phyloP scores from a whole-genome alignment of 768 basidiomycete genomes.

The Naganishia vaughanmartiniae region DNA sequence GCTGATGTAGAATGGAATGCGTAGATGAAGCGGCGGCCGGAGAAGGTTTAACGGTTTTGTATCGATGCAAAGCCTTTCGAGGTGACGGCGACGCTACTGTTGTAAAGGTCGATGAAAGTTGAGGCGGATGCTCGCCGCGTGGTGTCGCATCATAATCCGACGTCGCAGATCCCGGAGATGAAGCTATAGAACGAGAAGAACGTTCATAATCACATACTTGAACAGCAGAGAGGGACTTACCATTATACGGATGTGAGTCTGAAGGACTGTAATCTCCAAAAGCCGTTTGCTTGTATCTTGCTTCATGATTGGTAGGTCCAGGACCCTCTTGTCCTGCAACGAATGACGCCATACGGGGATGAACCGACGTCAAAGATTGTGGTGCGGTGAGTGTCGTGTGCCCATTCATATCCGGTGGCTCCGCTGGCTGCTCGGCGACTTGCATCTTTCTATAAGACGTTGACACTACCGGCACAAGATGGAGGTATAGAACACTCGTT shows the following conservation, averaged over 20 bases:
- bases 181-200: background rate
- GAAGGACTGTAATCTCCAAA: background rate
- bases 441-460: conserved; percentile 3
- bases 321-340: background rate
- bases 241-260: background rate
- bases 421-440: background rate
- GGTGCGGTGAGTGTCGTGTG: background rate
- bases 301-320: background rate
- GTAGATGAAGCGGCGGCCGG: background rate
- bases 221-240: background rate
- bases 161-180: background rate
- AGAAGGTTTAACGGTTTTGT: background rate
- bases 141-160: conserved; percentile 13
- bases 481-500: background rate
- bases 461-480: background rate
- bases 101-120: background rate
- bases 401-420: background rate
- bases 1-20: background rate
- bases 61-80: background rate
- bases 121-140: conserved; percentile 12
- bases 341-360: background rate
- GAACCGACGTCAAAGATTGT: background rate
- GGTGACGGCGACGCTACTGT: background rate
- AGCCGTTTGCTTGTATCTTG: background rate
- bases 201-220: background rate